A percentile compares a stretch with the other conserved stretches of the same genome.
Conservation (phyloP, 495 filamentous ascomycete species). For the Daldinia caldariorum region DNA sequence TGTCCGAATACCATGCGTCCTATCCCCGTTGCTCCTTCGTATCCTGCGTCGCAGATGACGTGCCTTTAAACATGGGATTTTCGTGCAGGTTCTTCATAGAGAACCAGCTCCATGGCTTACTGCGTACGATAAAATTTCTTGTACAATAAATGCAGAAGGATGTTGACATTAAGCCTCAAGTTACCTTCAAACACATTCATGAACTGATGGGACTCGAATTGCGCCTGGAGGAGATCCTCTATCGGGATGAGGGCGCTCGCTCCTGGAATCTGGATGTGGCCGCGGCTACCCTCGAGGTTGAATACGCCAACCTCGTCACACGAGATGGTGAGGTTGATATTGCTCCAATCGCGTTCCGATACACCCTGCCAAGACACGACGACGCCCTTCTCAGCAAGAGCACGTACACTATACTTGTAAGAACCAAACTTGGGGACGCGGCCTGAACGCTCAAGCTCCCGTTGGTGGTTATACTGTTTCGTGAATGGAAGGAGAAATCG, state of each 20-base stretch:
- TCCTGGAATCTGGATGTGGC: conserved; percentile 95
- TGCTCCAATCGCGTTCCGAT: conserved; percentile 85
- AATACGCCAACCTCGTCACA: conserved; percentile 96
- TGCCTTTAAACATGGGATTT: not conserved
- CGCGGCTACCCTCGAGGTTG: conserved; percentile 87
- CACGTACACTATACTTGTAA: conserved; percentile 93
- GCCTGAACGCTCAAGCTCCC: conserved; percentile 88
- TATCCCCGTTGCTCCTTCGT: conserved; percentile 16
- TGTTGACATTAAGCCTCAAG: conserved; percentile 90
- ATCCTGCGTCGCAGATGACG: conserved; percentile 18
- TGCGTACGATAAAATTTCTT: conserved; percentile 95
- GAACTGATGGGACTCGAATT: conserved; percentile 95
- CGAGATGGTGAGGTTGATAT: conserved; percentile 91
- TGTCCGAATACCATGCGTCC: conserved; percentile 29
- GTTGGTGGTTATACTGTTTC: conserved; percentile 98
- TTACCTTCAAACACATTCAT: conserved; percentile 92
- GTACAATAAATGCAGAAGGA: conserved; percentile 94
- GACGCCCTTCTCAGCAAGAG: conserved; percentile 91
- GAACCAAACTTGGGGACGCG: conserved; percentile 96
- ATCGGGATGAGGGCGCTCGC: conserved; percentile 89
- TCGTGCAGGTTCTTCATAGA: conserved; percentile 2
- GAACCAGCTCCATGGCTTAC: conserved; percentile 52
- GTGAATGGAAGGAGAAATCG: conserved; percentile 96
- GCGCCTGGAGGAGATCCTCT: conserved; percentile 93
- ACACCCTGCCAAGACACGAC: conserved; percentile 89